Conservation (phyloP, 1,284 basidiomycete species). For the Puccinia polysora region DNA sequence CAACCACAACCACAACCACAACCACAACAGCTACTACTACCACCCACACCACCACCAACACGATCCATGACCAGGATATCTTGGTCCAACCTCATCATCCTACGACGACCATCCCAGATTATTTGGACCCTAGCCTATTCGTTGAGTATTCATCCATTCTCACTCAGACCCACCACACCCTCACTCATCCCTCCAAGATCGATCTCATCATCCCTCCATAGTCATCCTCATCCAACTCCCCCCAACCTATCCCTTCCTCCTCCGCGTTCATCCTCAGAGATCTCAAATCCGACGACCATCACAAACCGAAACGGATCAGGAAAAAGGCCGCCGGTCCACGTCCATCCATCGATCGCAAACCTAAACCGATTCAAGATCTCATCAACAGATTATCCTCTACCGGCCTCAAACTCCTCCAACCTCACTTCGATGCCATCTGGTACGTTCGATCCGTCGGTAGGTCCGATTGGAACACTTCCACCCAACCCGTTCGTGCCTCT, state of each 20-base stretch:
- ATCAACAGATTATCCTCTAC: constrained; percentile 25
- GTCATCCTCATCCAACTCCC: too few species aligned
- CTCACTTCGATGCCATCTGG: constrained; percentile 23
- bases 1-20: neutral
- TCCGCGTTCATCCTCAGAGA: neutral
- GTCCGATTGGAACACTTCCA: constrained; percentile 37
- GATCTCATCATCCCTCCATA: too few species aligned
- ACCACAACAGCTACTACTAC: neutral
- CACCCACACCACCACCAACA: neutral
- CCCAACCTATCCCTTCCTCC: neutral
- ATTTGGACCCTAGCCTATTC: constrained; percentile 23
- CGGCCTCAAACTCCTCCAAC: constrained; percentile 12
- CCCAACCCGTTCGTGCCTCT: constrained; percentile 37
- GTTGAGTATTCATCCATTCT: neutral
- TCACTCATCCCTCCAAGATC: neutral
- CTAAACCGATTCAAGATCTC: constrained; percentile 15
- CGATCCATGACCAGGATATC: neutral
- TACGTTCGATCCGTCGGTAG: constrained; percentile 27
- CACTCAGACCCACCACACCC: neutral
- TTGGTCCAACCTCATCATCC: too few species aligned
- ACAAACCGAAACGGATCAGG: constrained; percentile 28
- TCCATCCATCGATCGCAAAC: constrained; percentile 22
- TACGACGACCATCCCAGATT: constrained; percentile 2
- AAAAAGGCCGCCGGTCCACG: constrained; percentile 37
- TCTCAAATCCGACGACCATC: constrained; percentile 1